phyloP scores from a whole-genome alignment of 202 grass and related monocot species.

The Miscanthus sacchariflorus region DNA sequence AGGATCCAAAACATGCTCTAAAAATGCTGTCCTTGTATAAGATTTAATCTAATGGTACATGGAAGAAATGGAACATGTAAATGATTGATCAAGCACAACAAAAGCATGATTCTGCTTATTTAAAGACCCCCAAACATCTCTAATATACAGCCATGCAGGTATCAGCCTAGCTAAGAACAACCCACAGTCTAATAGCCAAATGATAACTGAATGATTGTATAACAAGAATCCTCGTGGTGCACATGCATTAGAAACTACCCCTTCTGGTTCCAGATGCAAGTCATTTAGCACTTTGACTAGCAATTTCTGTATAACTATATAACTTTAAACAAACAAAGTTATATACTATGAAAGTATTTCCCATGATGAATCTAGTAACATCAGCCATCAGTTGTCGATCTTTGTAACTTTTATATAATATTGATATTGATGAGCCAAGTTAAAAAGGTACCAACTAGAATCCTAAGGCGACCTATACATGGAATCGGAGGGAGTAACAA shows the following conservation, averaged over 20 bases:
- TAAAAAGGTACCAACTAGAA: neutral
- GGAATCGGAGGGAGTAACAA: neutral
- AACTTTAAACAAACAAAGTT: neutral
- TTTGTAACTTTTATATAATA: neutral
- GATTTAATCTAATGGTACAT: constrained; percentile 25
- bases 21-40: constrained; percentile 13
- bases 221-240: constrained; percentile 3
- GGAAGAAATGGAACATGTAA: constrained; percentile 5
- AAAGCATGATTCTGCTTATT: constrained; percentile 23
- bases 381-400: neutral
- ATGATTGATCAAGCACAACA: constrained; percentile 25
- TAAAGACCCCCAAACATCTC: neutral
- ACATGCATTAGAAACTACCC: constrained; percentile 39
- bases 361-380: neutral
- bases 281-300: neutral
- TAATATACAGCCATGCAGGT: constrained; percentile 1
- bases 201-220: constrained; percentile 29
- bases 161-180: constrained; percentile 39
- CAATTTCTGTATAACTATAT: neutral
- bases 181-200: constrained; percentile 28
- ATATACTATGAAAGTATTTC: neutral
- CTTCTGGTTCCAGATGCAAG: neutral
- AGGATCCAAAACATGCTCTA: constrained; percentile 30
- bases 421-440: neutral
- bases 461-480: neutral